Percentiles rank a stretch among this genome's conserved stretches.
Conservation (phyloP, 345 rosid species). For the Carallia brachiata region DNA sequence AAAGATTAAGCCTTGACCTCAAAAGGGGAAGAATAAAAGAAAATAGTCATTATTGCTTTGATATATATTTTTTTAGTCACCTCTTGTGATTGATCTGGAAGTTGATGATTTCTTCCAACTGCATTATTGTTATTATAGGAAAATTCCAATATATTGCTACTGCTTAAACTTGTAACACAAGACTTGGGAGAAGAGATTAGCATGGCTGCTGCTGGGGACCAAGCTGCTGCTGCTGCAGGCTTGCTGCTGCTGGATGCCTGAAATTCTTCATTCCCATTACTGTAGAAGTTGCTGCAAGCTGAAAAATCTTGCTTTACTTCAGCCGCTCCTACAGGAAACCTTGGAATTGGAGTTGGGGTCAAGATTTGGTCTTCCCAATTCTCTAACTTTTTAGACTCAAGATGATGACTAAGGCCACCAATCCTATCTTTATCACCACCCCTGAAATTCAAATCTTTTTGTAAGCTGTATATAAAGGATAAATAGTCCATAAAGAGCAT, state of each 20-base stretch:
- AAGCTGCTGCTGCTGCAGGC: slow-evolving; percentile 5
- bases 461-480: not conserved
- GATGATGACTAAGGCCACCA: slow-evolving; percentile 16
- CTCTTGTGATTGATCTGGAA: slow-evolving; percentile 39
- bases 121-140: slow-evolving; percentile 27
- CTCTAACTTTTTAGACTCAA: slow-evolving; percentile 34
- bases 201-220: slow-evolving; percentile 18
- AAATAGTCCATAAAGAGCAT: not conserved
- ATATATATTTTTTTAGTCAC: slow-evolving; percentile 13
- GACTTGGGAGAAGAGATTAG: slow-evolving; percentile 47
- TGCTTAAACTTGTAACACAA: slow-evolving; percentile 38
- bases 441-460: slow-evolving; percentile 22
- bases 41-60: not conserved
- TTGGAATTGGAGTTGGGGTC: slow-evolving; percentile 20
- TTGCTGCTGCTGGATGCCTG: slow-evolving; percentile 5
- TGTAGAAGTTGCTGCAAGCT: slow-evolving; percentile 30
- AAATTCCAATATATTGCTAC: slow-evolving; percentile 39
- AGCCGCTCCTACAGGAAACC: slow-evolving; percentile 6
- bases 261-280: slow-evolving; percentile 34
- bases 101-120: slow-evolving; percentile 21
- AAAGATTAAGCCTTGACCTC: too few relatives aligned
- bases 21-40: too few relatives aligned
- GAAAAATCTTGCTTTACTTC: slow-evolving; percentile 46
- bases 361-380: slow-evolving; percentile 43
- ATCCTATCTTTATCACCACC: slow-evolving; percentile 43